Evolutionary conservation across 1,284 basidiomycete genomes (phyloP), one percentile per base, ranked within the genome.

Genomic region (Trichosporon coremiiforme): DNA sequence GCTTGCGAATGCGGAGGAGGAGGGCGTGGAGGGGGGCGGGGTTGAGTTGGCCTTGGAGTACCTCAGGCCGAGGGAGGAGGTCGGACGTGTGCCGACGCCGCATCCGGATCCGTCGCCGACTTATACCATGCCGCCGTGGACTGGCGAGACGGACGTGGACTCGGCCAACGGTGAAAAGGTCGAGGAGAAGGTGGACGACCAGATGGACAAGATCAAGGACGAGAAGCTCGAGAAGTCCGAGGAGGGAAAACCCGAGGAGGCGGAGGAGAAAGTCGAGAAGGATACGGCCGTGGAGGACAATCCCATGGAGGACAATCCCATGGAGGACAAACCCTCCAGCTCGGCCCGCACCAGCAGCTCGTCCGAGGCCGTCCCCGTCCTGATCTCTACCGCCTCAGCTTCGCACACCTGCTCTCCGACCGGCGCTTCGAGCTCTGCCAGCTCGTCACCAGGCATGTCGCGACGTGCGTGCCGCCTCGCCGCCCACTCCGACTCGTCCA

Each of bases 81-180:
- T 13, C 15, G 60, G 7, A 15, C 20, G 33, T 1, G 33, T 3
- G 60, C n/a, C 60, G 31, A n/a, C n/a, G 60, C 31, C 60, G 47
- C 47, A 53, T 53, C 47, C 47, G 20, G 47, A 53, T 22, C 47
- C 47, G 47, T 53, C 47, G n/a, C n/a, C 47, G 47, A 53, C 6
- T 38, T 38, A 38, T 38, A 12, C 36, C 36, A 10, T 38, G 36
- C 36, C 36, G 36, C 36, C 36, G 36, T 2, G 36, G 6, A 33
- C 33, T 33, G 33, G 33, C 4, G 36, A 38, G 36, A 12, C 36
- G 36, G 36, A 33, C 2, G n/a, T n/a, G n/a, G n/a, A n/a, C n/a
- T 38, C 36, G 8, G 12, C 8, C 36, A 38, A 12, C 36, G 36
- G 36, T 7, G 36, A 10, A 2, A 12, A 38, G 6, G 36, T 4